phyloP scores from a whole-genome alignment of 2,329 filamentous ascomycete genomes.

The Neopestalotiopsis clavispora region DNA sequence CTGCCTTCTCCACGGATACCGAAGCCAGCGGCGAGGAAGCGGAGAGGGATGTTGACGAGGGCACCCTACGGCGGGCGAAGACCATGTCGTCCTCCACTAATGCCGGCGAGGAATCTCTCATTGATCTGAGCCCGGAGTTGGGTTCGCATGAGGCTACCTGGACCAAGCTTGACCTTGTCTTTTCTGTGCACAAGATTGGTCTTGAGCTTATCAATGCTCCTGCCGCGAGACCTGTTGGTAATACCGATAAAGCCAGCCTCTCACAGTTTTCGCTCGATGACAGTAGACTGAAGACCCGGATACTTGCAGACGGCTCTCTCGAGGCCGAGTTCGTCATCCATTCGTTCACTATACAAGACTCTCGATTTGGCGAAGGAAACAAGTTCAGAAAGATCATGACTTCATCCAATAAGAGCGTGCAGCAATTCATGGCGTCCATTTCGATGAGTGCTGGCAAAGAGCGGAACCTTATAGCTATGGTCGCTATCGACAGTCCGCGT shows the following conservation, averaged over 20 bases:
- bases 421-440: slow-evolving; percentile 97
- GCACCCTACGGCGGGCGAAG: slow-evolving; percentile 53
- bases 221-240: slow-evolving; percentile 77
- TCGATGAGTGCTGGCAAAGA: slow-evolving; percentile 88
- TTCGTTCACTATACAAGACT: slow-evolving; percentile 94
- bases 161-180: slow-evolving; percentile 92
- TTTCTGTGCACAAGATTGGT: slow-evolving; percentile 85
- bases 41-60: slow-evolving; percentile 72
- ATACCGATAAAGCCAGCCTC: slow-evolving; percentile 79
- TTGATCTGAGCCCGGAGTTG: slow-evolving; percentile 72
- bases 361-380: slow-evolving; percentile 85
- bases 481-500: slow-evolving; percentile 92
- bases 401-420: slow-evolving; percentile 89
- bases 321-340: slow-evolving; percentile 93
- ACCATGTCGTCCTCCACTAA: slow-evolving; percentile 45
- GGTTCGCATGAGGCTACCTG: slow-evolving; percentile 73
- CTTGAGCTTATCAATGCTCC: slow-evolving; percentile 83
- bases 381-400: slow-evolving; percentile 99
- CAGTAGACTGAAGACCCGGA: slow-evolving; percentile 87
- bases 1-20: slow-evolving; percentile 78
- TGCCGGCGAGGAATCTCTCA: slow-evolving; percentile 44
- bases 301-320: slow-evolving; percentile 89
- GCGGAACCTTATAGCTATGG: slow-evolving; percentile 82
- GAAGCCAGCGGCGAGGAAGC: slow-evolving; percentile 76
- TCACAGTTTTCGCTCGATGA: slow-evolving; percentile 95